phyloP scores from a whole-genome alignment of 495 filamentous ascomycete species.

The Tetracladium setigerum region DNA sequence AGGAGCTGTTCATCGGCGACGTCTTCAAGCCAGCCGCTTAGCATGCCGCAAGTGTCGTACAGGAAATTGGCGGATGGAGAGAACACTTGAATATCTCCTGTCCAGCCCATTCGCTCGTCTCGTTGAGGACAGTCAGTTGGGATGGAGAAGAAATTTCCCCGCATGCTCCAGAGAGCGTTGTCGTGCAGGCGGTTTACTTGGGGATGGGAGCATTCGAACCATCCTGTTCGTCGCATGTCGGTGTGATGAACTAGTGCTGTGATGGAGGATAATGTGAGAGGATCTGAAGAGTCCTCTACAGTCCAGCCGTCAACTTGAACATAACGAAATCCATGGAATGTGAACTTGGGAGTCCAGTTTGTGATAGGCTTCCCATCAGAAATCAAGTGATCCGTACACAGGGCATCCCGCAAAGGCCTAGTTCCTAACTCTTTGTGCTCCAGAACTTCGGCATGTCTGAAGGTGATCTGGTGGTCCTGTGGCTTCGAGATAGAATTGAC shows the following conservation, averaged over 20 bases:
- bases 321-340: conserved; percentile 50
- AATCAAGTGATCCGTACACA: conserved; percentile 32
- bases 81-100: conserved; percentile 45
- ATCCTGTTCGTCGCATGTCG: conserved; percentile 40
- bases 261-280: conserved; percentile 19
- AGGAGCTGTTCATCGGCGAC: conserved; percentile 24
- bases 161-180: conserved; percentile 46
- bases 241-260: conserved; percentile 40
- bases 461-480: conserved; percentile 26
- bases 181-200: conserved; percentile 40
- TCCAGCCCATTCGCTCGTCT: conserved; percentile 51
- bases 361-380: conserved; percentile 18
- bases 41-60: conserved; percentile 42
- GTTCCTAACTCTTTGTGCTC: conserved; percentile 43
- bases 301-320: conserved; percentile 41
- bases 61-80: conserved; percentile 39
- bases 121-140: conserved; percentile 50
- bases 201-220: conserved; percentile 37
- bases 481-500: conserved; percentile 27
- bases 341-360: conserved; percentile 39
- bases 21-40: conserved; percentile 33
- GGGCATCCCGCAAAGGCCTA: conserved; percentile 38
- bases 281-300: conserved; percentile 8
- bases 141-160: conserved; percentile 44
- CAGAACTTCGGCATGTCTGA: conserved; percentile 45